Percentiles rank a stretch among this genome's conserved stretches.
Conservation (phyloP, 441 rosid genomes). For the Gossypium davidsonii region DNA sequence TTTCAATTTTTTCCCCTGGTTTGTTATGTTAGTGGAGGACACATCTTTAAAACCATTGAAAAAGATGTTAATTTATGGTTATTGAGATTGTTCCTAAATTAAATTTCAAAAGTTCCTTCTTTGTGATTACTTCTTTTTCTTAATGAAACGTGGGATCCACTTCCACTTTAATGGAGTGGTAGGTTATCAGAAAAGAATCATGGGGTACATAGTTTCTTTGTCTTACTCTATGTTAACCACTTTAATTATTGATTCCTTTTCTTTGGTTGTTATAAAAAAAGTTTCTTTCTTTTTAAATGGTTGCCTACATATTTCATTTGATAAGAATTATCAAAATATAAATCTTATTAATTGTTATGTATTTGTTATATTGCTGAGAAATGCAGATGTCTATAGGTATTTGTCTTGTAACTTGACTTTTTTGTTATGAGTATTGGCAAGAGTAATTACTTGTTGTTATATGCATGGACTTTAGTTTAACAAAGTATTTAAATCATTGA, state of each 20-base stretch:
- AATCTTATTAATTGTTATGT: background rate
- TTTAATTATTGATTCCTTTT: slow-evolving; percentile 17
- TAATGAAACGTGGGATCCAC: slow-evolving; percentile 19
- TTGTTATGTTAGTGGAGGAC: slow-evolving; percentile 19
- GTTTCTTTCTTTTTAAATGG: background rate
- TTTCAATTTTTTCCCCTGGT: background rate
- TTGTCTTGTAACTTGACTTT: background rate
- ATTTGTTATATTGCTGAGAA: background rate
- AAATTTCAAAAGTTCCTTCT: slow-evolving; percentile 4
- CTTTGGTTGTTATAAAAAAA: background rate
- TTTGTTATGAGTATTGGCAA: background rate
- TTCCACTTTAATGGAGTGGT: slow-evolving; percentile 3
- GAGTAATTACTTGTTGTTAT: background rate
- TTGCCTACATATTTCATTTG: background rate
- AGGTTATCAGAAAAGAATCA: background rate
- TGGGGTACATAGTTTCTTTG: background rate
- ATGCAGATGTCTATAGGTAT: background rate
- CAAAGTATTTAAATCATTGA: slow-evolving; percentile 6
- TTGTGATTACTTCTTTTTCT: background rate
- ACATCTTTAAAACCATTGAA: slow-evolving; percentile 13
- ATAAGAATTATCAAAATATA: background rate
- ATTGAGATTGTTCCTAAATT: slow-evolving; percentile 3
- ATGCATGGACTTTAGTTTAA: background rate
- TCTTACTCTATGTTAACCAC: slow-evolving; percentile 4
- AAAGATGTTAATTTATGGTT: slow-evolving; percentile 9